Base-by-base conservation (phyloP, 176 grass and related monocot genomes). In the Alopecurus myosuroides region DNA sequence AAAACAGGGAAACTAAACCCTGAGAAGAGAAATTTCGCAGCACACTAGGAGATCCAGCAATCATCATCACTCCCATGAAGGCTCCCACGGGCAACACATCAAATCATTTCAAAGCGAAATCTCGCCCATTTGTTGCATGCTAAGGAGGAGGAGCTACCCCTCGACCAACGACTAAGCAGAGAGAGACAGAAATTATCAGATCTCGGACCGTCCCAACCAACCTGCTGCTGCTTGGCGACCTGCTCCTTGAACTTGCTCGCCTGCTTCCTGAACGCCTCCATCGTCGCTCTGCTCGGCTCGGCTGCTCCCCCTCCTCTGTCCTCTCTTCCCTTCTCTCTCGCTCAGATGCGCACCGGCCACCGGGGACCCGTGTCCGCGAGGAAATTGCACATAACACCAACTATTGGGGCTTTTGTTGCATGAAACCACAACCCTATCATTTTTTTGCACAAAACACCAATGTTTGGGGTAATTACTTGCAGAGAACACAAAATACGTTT, bases 151-250 rank as follows among this genome's bases (percentile, higher is more conserved):
- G 17, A 12, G 7, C 2, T 0, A 7, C 34, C 18, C 37, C 25
- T 15, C 3, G 26, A 22, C 6, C 12, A 76, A 39, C 14, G 57
- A 33, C 26, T 36, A 80, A 23, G 37, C 17, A 12, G 55, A 69
- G 55, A 69, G 36, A 83, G 64, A 50, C 3, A 20, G 44, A 45
- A 73, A 55, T 64, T 37, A 68, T 40, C 69, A 63, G 66, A 81
- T 48, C 71, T 57, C 20, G 51, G 37, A 68, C 44, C 15, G 70
- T 74, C n/a, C 76, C 15, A 33, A 99, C 76, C 15, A 33, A 99
- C 93, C 91, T 96, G 97, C 77, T 98, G 96, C 81, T 98, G 93
- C 86, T 92, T 99, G 81, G 93, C 88, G 74, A 99, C 93, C 85
- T 99, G 93, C 86, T 99, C 97, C 91, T 93, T 95, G 26, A 96